Percentiles rank a stretch among this genome's conserved stretches.
These are phyloP conservation scores for Butyriboletus appendiculatus DNA, from an alignment of 1,284 basidiomycete genomes.

Conservation along the genomic window DNA sequence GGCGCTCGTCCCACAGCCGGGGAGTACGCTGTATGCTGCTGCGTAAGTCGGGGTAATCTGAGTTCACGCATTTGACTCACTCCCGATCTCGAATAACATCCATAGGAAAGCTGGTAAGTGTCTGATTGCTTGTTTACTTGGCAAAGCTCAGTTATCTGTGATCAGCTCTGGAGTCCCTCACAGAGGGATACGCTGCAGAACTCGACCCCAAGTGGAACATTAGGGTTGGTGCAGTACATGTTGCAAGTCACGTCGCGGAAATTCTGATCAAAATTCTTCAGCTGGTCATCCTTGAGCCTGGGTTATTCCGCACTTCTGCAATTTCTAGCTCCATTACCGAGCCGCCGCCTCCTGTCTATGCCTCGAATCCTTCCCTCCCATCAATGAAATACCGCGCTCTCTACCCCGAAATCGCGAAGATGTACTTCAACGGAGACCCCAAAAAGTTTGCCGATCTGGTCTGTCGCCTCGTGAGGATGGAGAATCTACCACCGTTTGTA, in stretches of 20 bases:
- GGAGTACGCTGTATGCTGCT: constrained; percentile 21
- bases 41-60: constrained; percentile 18
- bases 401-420: constrained; percentile 15
- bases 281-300: constrained; percentile 30
- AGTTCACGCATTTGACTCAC: not conserved
- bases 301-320: constrained; percentile 25
- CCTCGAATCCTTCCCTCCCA: constrained; percentile 27
- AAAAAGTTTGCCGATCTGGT: constrained; percentile 25
- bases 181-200: constrained; percentile 29
- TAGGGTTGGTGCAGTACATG: constrained; percentile 16
- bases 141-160: not conserved
- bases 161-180: constrained; percentile 28
- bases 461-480: constrained; percentile 17
- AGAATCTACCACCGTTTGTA: constrained; percentile 20
- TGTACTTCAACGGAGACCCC: constrained; percentile 27
- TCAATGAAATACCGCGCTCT: constrained; percentile 29
- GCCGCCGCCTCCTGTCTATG: constrained; percentile 17
- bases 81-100: not conserved
- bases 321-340: constrained; percentile 13
- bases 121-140: not conserved
- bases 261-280: constrained; percentile 12
- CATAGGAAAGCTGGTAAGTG: constrained; percentile 26
- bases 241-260: not conserved
- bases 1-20: constrained; percentile 26
- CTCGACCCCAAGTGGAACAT: constrained; percentile 32